phyloP scores from a whole-genome alignment of 2,329 filamentous ascomycete species.

The Cytospora schulzeri region DNA sequence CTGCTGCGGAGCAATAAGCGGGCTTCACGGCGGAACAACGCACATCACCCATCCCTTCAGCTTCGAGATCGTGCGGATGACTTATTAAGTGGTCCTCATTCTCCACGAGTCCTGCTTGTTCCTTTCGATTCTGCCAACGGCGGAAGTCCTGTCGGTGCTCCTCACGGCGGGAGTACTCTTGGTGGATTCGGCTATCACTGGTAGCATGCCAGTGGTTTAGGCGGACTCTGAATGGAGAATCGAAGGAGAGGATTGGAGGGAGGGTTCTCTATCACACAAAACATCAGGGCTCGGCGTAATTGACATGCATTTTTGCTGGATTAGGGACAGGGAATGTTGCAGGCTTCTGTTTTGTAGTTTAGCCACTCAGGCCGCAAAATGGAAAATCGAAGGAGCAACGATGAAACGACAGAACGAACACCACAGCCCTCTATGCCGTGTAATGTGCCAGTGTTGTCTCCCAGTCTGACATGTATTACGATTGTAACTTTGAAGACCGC shows the following conservation, averaged over 20 bases:
- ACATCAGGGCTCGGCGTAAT: conserved; percentile 29
- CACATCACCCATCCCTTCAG: conserved; percentile 21
- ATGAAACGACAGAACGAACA: conserved; percentile 20
- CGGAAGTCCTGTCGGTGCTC: conserved; percentile 10
- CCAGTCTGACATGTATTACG: neutral
- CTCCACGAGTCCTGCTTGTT: conserved; percentile 9
- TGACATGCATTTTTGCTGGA: conserved; percentile 29
- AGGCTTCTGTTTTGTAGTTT: conserved; percentile 22
- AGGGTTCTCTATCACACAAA: conserved; percentile 23
- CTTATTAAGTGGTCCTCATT: conserved; percentile 5
- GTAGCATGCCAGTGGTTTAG: conserved; percentile 17
- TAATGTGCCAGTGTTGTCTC: too few relatives aligned
- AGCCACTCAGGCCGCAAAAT: conserved; percentile 17
- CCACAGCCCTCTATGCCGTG: neutral
- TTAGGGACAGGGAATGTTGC: conserved; percentile 26
- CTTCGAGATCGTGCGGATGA: conserved; percentile 12
- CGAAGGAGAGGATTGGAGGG: conserved; percentile 15
- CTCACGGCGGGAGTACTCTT: conserved; percentile 10
- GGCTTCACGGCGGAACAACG: conserved; percentile 26
- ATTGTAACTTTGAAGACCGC: neutral
- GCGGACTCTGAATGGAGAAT: conserved; percentile 14
- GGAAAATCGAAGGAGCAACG: conserved; percentile 22
- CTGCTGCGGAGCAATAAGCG: conserved; percentile 49
- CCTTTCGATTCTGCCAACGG: conserved; percentile 8
- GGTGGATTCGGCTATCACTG: conserved; percentile 3